Conservation (phyloP, 495 filamentous ascomycete species). For the Penicillium alfredii region DNA sequence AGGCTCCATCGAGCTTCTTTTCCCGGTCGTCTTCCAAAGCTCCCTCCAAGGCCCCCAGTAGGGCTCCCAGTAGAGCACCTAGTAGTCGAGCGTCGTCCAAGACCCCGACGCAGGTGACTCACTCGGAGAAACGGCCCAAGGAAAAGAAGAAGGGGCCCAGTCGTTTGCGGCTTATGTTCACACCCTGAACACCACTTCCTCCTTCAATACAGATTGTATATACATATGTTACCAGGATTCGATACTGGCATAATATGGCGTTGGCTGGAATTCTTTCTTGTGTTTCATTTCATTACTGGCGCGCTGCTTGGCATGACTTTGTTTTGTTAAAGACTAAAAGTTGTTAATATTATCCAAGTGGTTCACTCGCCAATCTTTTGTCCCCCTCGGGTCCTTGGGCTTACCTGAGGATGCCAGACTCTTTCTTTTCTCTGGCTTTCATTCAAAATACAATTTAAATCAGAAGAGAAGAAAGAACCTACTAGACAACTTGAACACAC, state of each 20-base stretch:
- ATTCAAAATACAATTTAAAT: too few species aligned
- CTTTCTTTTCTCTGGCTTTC: too few species aligned
- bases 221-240: slow-evolving; percentile 6
- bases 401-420: too few species aligned
- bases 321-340: too few species aligned
- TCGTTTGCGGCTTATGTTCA: slow-evolving; percentile 41
- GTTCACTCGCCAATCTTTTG: too few species aligned
- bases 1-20: slow-evolving; percentile 14
- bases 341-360: too few species aligned
- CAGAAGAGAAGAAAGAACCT: too few species aligned
- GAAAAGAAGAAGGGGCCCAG: slow-evolving; percentile 41
- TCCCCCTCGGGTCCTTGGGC: too few species aligned
- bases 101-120: too few species aligned
- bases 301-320: too few species aligned
- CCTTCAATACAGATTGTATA: not conserved
- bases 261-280: not conserved
- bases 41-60: slow-evolving; percentile 14
- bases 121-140: slow-evolving; percentile 30
- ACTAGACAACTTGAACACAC: too few species aligned
- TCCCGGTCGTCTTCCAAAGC: slow-evolving; percentile 18
- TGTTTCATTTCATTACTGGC: too few species aligned
- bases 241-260: not conserved
- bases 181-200: slow-evolving; percentile 17
- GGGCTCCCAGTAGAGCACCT: slow-evolving; percentile 5
- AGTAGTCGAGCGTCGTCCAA: slow-evolving; percentile 11